phyloP scores from a whole-genome alignment of 257 asterid genomes.

The Handroanthus guayacan region DNA sequence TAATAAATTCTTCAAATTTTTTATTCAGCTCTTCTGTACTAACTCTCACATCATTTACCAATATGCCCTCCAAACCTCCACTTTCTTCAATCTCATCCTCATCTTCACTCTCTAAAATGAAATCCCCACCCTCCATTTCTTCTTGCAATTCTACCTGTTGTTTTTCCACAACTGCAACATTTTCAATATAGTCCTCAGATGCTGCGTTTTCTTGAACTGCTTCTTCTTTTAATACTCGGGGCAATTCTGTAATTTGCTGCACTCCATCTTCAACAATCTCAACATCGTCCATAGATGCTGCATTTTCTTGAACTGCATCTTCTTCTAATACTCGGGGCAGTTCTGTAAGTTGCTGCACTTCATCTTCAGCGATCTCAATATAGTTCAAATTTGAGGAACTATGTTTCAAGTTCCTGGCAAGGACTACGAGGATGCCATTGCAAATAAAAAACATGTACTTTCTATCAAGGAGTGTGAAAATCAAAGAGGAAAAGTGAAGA shows the following conservation, averaged over 20 bases:
- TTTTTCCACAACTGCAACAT: background rate
- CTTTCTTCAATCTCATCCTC: background rate
- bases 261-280: background rate
- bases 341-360: background rate
- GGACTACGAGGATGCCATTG: slow-evolving; percentile 64
- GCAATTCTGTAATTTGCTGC: slow-evolving; percentile 17
- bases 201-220: slow-evolving; percentile 28
- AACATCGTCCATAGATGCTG: slow-evolving; percentile 20
- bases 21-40: slow-evolving; percentile 53
- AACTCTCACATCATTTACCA: slow-evolving; percentile 32
- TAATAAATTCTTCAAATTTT: slow-evolving; percentile 55
- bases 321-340: slow-evolving; percentile 24
- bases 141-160: slow-evolving; percentile 16
- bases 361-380: slow-evolving; percentile 7
- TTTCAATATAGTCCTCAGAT: slow-evolving; percentile 9
- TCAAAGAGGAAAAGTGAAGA: slow-evolving; percentile 34
- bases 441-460: slow-evolving; percentile 71
- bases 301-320: slow-evolving; percentile 28
- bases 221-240: slow-evolving; percentile 20
- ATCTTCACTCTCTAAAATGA: slow-evolving; percentile 25
- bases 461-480: slow-evolving; percentile 41
- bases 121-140: background rate
- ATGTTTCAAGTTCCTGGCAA: slow-evolving; percentile 51
- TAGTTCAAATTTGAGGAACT: slow-evolving; percentile 24
- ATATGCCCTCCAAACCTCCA: background rate